These are phyloP conservation scores for Saccharomyces uvarum DNA, from an alignment of 1,139 yeast species.

Conservation along the genomic window DNA sequence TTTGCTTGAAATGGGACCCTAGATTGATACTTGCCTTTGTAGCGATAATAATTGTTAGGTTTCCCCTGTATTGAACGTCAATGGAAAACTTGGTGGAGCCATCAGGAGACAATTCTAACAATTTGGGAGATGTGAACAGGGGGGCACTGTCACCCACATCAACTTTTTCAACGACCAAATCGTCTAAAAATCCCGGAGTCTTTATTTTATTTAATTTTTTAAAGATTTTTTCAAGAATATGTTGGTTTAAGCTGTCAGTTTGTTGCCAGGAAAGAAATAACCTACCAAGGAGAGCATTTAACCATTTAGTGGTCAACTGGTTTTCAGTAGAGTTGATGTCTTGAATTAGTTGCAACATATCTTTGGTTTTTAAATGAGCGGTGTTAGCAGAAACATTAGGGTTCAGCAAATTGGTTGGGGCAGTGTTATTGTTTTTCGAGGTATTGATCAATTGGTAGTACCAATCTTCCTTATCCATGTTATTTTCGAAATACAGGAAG, in stretches of 20 bases:
- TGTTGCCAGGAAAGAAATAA: conserved; percentile 67
- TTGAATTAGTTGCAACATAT: conserved; percentile 67
- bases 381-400: conserved; percentile 62
- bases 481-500: conserved; percentile 68
- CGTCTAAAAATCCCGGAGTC: conserved; percentile 81
- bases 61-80: conserved; percentile 64
- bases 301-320: conserved; percentile 79
- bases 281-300: conserved; percentile 80
- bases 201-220: conserved; percentile 72
- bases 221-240: conserved; percentile 51
- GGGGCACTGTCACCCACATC: conserved; percentile 79
- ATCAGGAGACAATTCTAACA: conserved; percentile 68
- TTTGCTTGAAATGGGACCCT: conserved; percentile 65
- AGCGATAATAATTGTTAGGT: conserved; percentile 63
- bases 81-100: conserved; percentile 64
- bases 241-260: conserved; percentile 56
- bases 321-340: conserved; percentile 75
- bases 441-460: conserved; percentile 78
- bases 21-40: conserved; percentile 70
- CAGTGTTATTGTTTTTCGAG: conserved; percentile 37
- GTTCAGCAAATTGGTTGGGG: conserved; percentile 24
- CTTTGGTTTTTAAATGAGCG: conserved; percentile 60
- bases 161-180: conserved; percentile 65
- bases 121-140: conserved; percentile 61
- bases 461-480: conserved; percentile 85